These are phyloP conservation scores for Alternaria panax DNA, from an alignment of 2,329 filamentous ascomycete species.

Conservation along the genomic window DNA sequence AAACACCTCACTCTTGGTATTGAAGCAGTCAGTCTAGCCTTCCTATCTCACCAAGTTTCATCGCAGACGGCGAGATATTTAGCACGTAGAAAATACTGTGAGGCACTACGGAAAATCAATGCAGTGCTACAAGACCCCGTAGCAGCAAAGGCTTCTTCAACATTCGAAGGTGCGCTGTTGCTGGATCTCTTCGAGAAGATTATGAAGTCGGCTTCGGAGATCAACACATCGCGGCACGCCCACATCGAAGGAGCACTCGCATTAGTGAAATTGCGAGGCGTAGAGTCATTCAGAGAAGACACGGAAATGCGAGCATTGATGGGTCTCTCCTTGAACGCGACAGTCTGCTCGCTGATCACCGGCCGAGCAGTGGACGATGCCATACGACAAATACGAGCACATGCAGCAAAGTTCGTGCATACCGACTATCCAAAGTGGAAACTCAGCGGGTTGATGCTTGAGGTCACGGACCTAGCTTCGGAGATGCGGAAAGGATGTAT, in stretches of 20 bases:
- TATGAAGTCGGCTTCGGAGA: conserved; percentile 15
- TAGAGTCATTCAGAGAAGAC: conserved; percentile 25
- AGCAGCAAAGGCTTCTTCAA: conserved; percentile 19
- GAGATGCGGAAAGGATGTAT: conserved; percentile 21
- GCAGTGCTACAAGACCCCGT: conserved; percentile 23
- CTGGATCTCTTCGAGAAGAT: conserved; percentile 42
- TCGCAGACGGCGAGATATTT: conserved; percentile 27
- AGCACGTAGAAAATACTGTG: conserved; percentile 32
- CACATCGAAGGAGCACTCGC: conserved; percentile 38
- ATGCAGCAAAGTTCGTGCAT: conserved; percentile 33
- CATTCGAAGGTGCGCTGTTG: conserved; percentile 32
- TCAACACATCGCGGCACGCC: conserved; percentile 19
- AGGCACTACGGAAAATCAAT: conserved; percentile 33
- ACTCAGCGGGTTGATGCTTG: conserved; percentile 36
- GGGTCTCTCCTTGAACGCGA: conserved; percentile 35
- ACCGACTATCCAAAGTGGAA: conserved; percentile 42
- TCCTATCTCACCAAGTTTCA: conserved; percentile 30
- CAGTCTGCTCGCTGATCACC: conserved; percentile 39
- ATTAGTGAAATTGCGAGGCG: conserved; percentile 32
- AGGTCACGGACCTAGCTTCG: conserved; percentile 33
- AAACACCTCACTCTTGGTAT: conserved; percentile 35
- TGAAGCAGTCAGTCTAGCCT: conserved; percentile 40
- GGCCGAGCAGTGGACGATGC: conserved; percentile 26
- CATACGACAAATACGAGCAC: conserved; percentile 28
- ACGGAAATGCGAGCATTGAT: conserved; percentile 25